Base-by-base conservation (phyloP, 306 rosid species). In the Sicyos edulis region DNA sequence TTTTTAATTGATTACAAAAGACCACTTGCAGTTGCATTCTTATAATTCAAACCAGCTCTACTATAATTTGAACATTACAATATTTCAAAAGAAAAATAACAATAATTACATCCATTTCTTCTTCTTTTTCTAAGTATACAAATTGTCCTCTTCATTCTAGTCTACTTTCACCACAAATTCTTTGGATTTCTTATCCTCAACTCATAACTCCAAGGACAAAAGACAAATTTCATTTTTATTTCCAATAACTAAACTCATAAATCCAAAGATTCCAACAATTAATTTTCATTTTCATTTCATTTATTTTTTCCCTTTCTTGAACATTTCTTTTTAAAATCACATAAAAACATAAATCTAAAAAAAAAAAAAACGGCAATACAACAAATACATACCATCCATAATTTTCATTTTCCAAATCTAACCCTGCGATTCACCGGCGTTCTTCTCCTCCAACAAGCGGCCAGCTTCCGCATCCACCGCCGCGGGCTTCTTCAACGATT, bases 401-500 rank as follows among this genome's bases (percentile, higher is more conserved):
- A 3, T 42, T 57, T 8, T 8, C 2, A 13, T 47, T 6, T 14
- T 49, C 44, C 37, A 9, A 0, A 49, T 16, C 29, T 47, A 82
- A 74, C 66, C 68, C 64, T 85, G 88, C 65, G 82, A 82, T 20
- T 88, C 87, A 8, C 83, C 86, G 19, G 82, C 87, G 58, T 49
- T 49, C 54, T 88, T 84, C 55, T 84, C 84, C 70, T 84, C 83
- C 74, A 88, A 78, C 87, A 88, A 78, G 57, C 86, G 79, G 7
- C 93, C 90, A 2, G 77, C 29, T 26, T 88, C 93, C 50, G 86
- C 93, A 52, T 84, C 90, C 6, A 66, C 79, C 60, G 76, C 86
- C 0, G 79, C 32, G 10, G 78, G 29, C 76, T 84, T 84, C 87
- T 86, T 88, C 87, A 84, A 87, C 4, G 78, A 70, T 12, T 88